These are phyloP conservation scores for Selaginella tamariscina DNA, from an alignment of 75 land plant genomes.

Conservation along the genomic window DNA sequence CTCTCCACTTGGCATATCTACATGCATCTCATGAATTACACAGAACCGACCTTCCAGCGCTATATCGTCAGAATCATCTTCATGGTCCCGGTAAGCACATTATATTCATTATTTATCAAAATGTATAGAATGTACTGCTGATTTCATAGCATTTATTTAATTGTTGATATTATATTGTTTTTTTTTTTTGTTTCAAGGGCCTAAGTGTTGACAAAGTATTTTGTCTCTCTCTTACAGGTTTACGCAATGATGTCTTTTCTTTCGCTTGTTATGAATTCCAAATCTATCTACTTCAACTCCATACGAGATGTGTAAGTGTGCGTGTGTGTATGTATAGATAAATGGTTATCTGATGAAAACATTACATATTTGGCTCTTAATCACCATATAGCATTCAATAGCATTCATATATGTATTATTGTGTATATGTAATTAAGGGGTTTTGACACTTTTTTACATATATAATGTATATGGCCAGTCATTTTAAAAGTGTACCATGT, in stretches of 20 bases:
- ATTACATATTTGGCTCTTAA: too few relatives aligned
- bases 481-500: too few relatives aligned
- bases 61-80: conserved; percentile 86
- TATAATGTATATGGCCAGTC: too few relatives aligned
- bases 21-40: conserved; percentile 72
- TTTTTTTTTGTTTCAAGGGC: background rate
- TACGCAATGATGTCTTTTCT: conserved; percentile 86
- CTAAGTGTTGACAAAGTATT: background rate
- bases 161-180: too few relatives aligned
- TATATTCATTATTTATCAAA: too few relatives aligned
- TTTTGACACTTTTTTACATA: background rate
- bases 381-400: too few relatives aligned
- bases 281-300: conserved; percentile 82
- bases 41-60: conserved; percentile 81
- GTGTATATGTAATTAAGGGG: background rate
- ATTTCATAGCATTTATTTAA: too few relatives aligned
- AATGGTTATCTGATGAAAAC: too few relatives aligned
- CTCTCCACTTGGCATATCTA: conserved; percentile 70
- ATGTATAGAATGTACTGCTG: too few relatives aligned
- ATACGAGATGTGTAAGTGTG: conserved; percentile 94
- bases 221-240: conserved; percentile 53
- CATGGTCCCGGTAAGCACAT: conserved; percentile 69
- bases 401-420: background rate
- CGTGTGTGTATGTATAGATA: too few relatives aligned
- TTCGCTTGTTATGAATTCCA: conserved; percentile 45